Evolutionary conservation across 2,329 filamentous ascomycete species (phyloP).

Genomic region (Lithohypha guttulata): DNA sequence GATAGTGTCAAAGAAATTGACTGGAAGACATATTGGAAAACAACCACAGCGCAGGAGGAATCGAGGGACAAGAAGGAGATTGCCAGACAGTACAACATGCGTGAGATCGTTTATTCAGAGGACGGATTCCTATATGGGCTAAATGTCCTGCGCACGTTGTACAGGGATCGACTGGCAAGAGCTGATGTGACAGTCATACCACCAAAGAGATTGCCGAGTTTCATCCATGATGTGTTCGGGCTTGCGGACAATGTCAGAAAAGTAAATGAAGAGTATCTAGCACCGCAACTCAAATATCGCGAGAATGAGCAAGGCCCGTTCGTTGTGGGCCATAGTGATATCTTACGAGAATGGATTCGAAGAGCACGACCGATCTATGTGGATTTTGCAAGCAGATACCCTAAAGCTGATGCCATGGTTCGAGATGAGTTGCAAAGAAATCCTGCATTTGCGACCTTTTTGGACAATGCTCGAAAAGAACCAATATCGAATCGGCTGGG

Average conservation of each 20-base stretch:
- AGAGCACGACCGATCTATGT: slow-evolving; percentile 84
- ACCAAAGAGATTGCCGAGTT: slow-evolving; percentile 65
- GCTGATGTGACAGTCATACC: slow-evolving; percentile 72
- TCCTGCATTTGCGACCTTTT: slow-evolving; percentile 71
- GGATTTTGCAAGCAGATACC: slow-evolving; percentile 82
- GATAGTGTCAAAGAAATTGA: slow-evolving; percentile 40
- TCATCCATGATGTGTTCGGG: slow-evolving; percentile 78
- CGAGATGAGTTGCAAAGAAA: slow-evolving; percentile 78
- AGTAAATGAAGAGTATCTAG: slow-evolving; percentile 83
- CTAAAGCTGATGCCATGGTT: slow-evolving; percentile 70
- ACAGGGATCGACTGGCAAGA: slow-evolving; percentile 65
- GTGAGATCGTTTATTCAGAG: slow-evolving; percentile 90
- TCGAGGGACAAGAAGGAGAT: slow-evolving; percentile 72
- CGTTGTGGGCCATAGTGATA: slow-evolving; percentile 87
- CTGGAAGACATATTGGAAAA: slow-evolving; percentile 80
- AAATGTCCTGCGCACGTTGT: slow-evolving; percentile 73
- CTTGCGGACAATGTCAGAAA: slow-evolving; percentile 79
- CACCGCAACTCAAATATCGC: slow-evolving; percentile 90
- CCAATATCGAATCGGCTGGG: slow-evolving; percentile 71
- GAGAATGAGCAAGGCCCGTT: slow-evolving; percentile 95
- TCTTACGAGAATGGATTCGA: slow-evolving; percentile 96
- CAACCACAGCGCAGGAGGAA: slow-evolving; percentile 67
- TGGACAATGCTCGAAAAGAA: slow-evolving; percentile 69
- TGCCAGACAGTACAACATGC: slow-evolving; percentile 83
- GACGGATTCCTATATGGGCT: slow-evolving; percentile 84